phyloP scores from a whole-genome alignment of 2,329 filamentous ascomycete genomes.

The Colletotrichum siamense region DNA sequence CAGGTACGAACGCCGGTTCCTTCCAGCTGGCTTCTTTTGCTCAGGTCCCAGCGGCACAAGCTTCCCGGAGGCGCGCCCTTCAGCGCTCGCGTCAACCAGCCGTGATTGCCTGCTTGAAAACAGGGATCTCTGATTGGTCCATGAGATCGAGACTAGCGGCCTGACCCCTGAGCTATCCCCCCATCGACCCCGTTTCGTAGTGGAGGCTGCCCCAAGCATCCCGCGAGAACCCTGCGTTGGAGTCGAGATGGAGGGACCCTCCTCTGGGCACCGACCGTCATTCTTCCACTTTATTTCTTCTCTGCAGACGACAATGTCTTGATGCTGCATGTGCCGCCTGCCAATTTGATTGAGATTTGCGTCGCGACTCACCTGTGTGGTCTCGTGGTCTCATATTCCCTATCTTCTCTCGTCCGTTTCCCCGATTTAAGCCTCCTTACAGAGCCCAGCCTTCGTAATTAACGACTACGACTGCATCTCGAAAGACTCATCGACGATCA shows the following conservation, averaged over 20 bases:
- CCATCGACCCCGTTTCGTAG: background rate
- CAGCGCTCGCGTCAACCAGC: background rate
- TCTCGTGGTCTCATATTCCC: background rate
- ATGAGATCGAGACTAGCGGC: background rate
- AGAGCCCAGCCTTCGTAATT: background rate
- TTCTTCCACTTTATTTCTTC: background rate
- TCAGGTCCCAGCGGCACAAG: background rate
- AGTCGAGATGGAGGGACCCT: background rate
- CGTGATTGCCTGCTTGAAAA: background rate
- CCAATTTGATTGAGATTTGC: background rate
- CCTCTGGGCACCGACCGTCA: background rate
- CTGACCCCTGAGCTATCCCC: background rate
- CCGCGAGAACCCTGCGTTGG: background rate
- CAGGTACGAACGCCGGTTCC: background rate
- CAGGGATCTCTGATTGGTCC: background rate
- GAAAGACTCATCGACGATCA: background rate
- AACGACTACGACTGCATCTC: background rate
- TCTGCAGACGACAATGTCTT: background rate
- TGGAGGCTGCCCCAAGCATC: background rate
- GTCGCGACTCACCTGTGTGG: background rate
- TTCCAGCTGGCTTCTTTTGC: slow-evolving; percentile 9
- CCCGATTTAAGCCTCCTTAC: background rate
- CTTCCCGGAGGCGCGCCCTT: background rate
- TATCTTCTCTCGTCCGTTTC: background rate
- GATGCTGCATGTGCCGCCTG: background rate